phyloP scores from a whole-genome alignment of 202 grass and related monocot species.

The Hordeum pubiflorum region DNA sequence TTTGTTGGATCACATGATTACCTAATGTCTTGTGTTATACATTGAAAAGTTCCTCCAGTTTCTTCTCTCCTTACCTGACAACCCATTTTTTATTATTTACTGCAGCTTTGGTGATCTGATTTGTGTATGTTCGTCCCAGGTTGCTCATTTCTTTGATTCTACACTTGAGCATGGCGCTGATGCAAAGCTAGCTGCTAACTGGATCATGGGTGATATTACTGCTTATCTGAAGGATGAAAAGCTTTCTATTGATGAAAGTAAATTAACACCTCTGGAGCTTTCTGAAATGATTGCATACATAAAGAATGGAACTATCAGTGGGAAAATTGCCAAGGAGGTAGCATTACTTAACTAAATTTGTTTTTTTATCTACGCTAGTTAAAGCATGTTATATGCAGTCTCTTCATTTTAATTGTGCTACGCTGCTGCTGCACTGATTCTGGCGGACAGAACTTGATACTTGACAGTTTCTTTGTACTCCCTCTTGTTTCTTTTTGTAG shows the following conservation, averaged over 20 bases:
- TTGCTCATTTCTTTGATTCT: constrained; percentile 81
- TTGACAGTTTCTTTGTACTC: constrained; percentile 11
- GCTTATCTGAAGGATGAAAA: constrained; percentile 92
- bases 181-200: constrained; percentile 83
- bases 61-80: background rate
- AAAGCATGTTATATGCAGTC: background rate
- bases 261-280: constrained; percentile 76
- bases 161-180: constrained; percentile 69
- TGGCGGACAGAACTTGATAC: background rate
- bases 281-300: constrained; percentile 73
- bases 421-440: background rate
- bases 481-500: background rate
- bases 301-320: constrained; percentile 84
- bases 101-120: constrained; percentile 12
- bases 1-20: background rate
- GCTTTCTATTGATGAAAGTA: constrained; percentile 63
- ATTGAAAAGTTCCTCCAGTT: background rate
- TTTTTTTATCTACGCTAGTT: background rate
- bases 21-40: background rate
- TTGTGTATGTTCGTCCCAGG: constrained; percentile 42
- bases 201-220: constrained; percentile 95
- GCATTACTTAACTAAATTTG: background rate
- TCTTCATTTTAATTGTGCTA: background rate
- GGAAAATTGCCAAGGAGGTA: constrained; percentile 97
- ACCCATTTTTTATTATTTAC: constrained; percentile 12